These are phyloP conservation scores for Eimeria zaria DNA, from an alignment of 169 alveolate genomes.

Conservation along the genomic window DNA sequence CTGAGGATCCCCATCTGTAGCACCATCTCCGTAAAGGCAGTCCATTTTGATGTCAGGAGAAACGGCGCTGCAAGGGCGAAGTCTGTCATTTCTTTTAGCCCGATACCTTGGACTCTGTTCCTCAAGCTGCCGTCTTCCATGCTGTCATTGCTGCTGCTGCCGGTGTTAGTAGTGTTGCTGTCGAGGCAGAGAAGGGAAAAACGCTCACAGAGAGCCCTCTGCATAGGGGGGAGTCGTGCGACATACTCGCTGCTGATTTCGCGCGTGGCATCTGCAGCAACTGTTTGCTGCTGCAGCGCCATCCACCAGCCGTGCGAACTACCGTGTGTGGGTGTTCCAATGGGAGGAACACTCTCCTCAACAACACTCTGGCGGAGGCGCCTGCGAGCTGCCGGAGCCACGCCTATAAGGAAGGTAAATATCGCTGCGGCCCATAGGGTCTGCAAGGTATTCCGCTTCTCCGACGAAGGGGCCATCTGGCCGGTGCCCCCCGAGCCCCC, in stretches of 20 bases:
- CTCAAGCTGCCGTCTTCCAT: slow-evolving; percentile 4
- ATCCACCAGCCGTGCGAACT: slow-evolving; percentile 26
- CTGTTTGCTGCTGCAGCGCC: slow-evolving; percentile 12
- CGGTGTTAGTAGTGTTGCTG: background rate
- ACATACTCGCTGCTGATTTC: slow-evolving; percentile 49
- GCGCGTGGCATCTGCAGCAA: slow-evolving; percentile 58
- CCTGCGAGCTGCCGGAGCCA: slow-evolving; percentile 46
- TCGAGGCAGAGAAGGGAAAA: slow-evolving; percentile 42
- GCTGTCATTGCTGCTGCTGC: background rate
- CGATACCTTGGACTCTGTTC: background rate
- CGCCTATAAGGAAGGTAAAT: slow-evolving; percentile 17
- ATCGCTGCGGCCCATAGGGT: slow-evolving; percentile 38
- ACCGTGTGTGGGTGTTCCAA: slow-evolving; percentile 7
- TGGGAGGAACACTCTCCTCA: background rate
- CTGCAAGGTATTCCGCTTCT: slow-evolving; percentile 8
- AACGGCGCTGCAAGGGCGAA: slow-evolving; percentile 53
- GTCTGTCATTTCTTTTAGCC: slow-evolving; percentile 52
- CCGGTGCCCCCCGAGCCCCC: slow-evolving; percentile 34
- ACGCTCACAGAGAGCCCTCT: slow-evolving; percentile 28
- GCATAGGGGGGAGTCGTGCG: background rate
- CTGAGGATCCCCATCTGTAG: slow-evolving; percentile 8
- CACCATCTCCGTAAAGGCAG: slow-evolving; percentile 55
- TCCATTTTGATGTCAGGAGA: slow-evolving; percentile 20
- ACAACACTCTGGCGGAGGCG: slow-evolving; percentile 30
- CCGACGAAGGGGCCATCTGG: slow-evolving; percentile 47